These are phyloP conservation scores for Pythium dissimile DNA, from an alignment of 352 stramenopile species.

Conservation along the genomic window DNA sequence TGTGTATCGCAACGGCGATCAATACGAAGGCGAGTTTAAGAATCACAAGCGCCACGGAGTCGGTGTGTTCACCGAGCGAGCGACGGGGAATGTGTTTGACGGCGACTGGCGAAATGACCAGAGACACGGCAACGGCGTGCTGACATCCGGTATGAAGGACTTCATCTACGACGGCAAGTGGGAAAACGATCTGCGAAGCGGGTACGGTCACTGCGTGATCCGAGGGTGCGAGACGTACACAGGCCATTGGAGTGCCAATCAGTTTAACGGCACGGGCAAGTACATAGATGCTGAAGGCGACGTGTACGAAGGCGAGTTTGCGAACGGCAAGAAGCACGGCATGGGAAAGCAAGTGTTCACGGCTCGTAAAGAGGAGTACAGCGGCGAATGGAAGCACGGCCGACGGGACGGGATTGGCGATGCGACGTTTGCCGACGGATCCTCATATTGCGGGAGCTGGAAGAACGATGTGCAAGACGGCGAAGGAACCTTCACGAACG, in stretches of 20 bases:
- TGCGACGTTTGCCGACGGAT: slow-evolving; percentile 46
- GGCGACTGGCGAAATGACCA: slow-evolving; percentile 59
- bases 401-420: slow-evolving; percentile 56
- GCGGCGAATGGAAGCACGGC: slow-evolving; percentile 56
- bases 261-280: slow-evolving; percentile 74
- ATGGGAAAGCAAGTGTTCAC: slow-evolving; percentile 45
- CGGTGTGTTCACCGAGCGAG: slow-evolving; percentile 56
- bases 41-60: slow-evolving; percentile 43
- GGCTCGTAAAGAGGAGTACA: slow-evolving; percentile 42
- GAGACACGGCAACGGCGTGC: slow-evolving; percentile 57
- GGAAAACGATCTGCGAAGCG: slow-evolving; percentile 48
- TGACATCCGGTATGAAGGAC: slow-evolving; percentile 68
- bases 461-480: slow-evolving; percentile 47
- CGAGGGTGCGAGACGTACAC: slow-evolving; percentile 72
- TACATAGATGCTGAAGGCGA: slow-evolving; percentile 80
- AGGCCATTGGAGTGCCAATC: slow-evolving; percentile 62
- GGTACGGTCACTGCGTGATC: slow-evolving; percentile 76
- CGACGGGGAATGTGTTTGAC: slow-evolving; percentile 67
- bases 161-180: slow-evolving; percentile 85
- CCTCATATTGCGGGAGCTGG: slow-evolving; percentile 61
- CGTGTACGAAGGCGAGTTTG: slow-evolving; percentile 84
- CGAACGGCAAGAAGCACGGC: slow-evolving; percentile 67
- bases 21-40: slow-evolving; percentile 69
- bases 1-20: slow-evolving; percentile 62
- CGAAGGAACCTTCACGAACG: slow-evolving; percentile 57